Conservation (phyloP, 331 rosid species). For the Dryas integrifolia region DNA sequence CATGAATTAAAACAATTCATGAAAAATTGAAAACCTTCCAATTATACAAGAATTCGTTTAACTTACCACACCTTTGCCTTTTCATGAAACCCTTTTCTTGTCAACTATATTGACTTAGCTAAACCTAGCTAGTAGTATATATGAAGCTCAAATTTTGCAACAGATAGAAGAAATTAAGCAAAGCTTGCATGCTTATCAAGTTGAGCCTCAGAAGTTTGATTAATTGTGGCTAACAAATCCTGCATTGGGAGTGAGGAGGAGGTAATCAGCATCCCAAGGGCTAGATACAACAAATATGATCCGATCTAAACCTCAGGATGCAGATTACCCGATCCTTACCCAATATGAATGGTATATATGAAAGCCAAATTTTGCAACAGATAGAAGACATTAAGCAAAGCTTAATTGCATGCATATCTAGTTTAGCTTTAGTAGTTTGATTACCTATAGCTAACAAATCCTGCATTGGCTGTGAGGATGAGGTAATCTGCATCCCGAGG, state of each 20-base stretch:
- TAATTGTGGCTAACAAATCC: not conserved
- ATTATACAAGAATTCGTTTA: no score
- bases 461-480: constrained; percentile 32
- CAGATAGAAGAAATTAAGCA: not conserved
- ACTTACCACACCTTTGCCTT: no score
- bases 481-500: constrained; percentile 64
- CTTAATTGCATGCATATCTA: not conserved
- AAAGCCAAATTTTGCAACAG: not conserved
- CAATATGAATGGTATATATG: constrained; percentile 29
- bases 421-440: not conserved
- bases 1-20: no score
- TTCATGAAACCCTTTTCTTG: no score
- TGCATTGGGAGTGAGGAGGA: constrained; percentile 32
- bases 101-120: not conserved
- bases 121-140: not conserved
- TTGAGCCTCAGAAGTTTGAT: not conserved
- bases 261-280: constrained; percentile 63
- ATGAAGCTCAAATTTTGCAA: not conserved
- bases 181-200: not conserved
- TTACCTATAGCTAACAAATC: constrained; percentile 2
- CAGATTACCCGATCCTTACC: constrained; percentile 72
- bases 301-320: constrained; percentile 54
- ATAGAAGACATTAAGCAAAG: not conserved
- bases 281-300: constrained; percentile 26
- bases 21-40: no score